phyloP scores from a whole-genome alignment of 2,329 filamentous ascomycete species.

The Myriosclerotinia curreyana region DNA sequence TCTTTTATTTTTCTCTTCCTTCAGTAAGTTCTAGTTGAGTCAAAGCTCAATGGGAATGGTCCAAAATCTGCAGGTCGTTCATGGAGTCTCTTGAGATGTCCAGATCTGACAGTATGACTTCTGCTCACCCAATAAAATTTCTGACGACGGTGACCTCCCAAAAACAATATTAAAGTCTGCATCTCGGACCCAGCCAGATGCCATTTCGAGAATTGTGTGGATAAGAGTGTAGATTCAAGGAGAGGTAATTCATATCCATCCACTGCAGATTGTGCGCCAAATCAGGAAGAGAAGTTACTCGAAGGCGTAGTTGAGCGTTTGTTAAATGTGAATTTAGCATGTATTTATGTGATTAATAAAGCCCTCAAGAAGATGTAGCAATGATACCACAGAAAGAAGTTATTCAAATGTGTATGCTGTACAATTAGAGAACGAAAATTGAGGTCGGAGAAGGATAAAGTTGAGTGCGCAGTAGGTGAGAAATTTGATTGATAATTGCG shows the following conservation, averaged over 20 bases:
- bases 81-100: rapidly evolving
- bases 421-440: too few species aligned
- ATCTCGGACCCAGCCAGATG: too few species aligned
- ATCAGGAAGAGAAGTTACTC: background rate
- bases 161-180: background rate
- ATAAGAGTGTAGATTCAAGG: background rate
- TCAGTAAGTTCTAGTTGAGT: background rate
- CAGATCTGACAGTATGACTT: background rate
- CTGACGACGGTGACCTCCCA: background rate
- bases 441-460: too few species aligned
- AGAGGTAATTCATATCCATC: background rate
- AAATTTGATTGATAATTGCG: too few species aligned
- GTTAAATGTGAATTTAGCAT: too few species aligned
- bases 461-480: too few species aligned
- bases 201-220: too few species aligned
- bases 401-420: too few species aligned
- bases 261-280: background rate
- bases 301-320: background rate
- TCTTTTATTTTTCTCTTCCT: background rate
- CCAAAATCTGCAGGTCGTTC: background rate
- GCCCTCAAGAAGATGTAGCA: too few species aligned
- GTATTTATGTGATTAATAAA: too few species aligned
- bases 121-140: too few species aligned
- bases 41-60: background rate
- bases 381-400: too few species aligned